Percentiles rank a stretch among this genome's conserved stretches.
Evolutionary conservation across 1,284 basidiomycete species (phyloP).

Genomic region (Ustilago curta): DNA sequence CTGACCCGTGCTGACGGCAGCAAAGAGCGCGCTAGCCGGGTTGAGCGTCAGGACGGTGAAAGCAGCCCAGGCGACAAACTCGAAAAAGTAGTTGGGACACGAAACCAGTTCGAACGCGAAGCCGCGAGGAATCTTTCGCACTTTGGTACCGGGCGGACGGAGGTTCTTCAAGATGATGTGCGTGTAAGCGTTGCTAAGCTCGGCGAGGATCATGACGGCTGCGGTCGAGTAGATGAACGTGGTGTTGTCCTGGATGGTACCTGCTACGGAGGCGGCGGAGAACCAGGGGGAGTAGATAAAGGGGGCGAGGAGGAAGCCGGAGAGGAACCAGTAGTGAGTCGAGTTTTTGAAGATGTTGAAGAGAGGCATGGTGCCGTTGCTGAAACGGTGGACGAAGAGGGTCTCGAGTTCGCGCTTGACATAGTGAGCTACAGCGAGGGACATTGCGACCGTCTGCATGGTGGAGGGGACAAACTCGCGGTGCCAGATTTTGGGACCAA

Average conservation of each 20-base stretch:
- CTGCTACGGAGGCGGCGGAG: slow-evolving; percentile 79
- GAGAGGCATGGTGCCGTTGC: slow-evolving; percentile 91
- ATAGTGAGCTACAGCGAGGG: slow-evolving; percentile 86
- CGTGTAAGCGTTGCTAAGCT: slow-evolving; percentile 86
- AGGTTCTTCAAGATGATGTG: slow-evolving; percentile 86
- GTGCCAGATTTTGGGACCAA: slow-evolving; percentile 77
- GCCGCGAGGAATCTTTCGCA: slow-evolving; percentile 83
- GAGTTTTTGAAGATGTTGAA: slow-evolving; percentile 86
- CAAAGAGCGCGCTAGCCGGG: slow-evolving; percentile 79
- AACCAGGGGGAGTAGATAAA: slow-evolving; percentile 69
- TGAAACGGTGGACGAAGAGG: slow-evolving; percentile 85
- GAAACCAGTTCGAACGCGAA: slow-evolving; percentile 84
- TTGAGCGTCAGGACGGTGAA: slow-evolving; percentile 79
- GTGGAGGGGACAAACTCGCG: slow-evolving; percentile 77
- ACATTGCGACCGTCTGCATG: slow-evolving; percentile 85
- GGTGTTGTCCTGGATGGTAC: slow-evolving; percentile 78
- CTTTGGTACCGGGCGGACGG: slow-evolving; percentile 82
- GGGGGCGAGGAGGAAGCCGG: slow-evolving; percentile 72
- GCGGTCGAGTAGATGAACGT: slow-evolving; percentile 78
- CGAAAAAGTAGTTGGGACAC: slow-evolving; percentile 96
- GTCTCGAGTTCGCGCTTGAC: slow-evolving; percentile 94
- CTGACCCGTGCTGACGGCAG: slow-evolving; percentile 76
- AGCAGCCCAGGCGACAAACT: slow-evolving; percentile 80
- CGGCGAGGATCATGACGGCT: slow-evolving; percentile 80
- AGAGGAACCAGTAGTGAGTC: slow-evolving; percentile 75